A percentile compares a stretch with the other conserved stretches of the same genome.
Conservation (phyloP, 2,329 filamentous ascomycete species). For the Chalaropsis thielavioides region DNA sequence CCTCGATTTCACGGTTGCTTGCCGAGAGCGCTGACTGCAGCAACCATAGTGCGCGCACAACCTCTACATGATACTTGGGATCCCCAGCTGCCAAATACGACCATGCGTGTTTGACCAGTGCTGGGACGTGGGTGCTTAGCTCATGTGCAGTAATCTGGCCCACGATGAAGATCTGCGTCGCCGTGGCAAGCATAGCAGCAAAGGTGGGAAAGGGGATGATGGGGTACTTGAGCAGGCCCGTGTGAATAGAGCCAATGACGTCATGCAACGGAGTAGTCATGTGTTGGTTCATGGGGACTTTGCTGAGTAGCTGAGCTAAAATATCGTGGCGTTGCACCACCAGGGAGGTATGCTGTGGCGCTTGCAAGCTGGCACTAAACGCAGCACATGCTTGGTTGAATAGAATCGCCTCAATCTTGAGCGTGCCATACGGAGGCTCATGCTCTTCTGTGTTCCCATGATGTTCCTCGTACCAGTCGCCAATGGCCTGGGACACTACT, state of each 20-base stretch:
- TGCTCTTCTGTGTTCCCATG: conserved; percentile 54
- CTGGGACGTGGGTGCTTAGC: conserved; percentile 47
- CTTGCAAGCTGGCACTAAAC: conserved; percentile 33
- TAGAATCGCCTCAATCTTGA: conserved; percentile 42
- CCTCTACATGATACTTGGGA: conserved; percentile 90
- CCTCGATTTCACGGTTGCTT: conserved; percentile 62
- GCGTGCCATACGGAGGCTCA: conserved; percentile 42
- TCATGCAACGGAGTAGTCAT: conserved; percentile 5
- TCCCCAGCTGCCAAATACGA: conserved; percentile 62
- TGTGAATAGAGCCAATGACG: conserved; percentile 24
- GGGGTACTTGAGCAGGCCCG: conserved; percentile 31
- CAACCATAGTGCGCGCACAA: conserved; percentile 73
- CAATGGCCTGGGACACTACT: conserved; percentile 46
- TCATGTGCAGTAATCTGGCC: conserved; percentile 23
- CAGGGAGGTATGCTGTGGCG: conserved; percentile 30
- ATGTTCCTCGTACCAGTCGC: conserved; percentile 52
- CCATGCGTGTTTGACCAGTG: conserved; percentile 64
- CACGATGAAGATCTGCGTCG: conserved; percentile 18
- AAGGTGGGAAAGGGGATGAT: conserved; percentile 43
- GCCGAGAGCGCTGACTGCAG: conserved; percentile 58
- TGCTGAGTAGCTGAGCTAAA: conserved; percentile 42
- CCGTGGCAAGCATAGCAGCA: conserved; percentile 38
- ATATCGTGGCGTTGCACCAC: conserved; percentile 45
- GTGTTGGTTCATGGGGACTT: conserved; percentile 24
- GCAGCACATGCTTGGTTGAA: conserved; percentile 40